Conservation (phyloP, 2,329 filamentous ascomycete genomes). For the Blumeriella jaapii region DNA sequence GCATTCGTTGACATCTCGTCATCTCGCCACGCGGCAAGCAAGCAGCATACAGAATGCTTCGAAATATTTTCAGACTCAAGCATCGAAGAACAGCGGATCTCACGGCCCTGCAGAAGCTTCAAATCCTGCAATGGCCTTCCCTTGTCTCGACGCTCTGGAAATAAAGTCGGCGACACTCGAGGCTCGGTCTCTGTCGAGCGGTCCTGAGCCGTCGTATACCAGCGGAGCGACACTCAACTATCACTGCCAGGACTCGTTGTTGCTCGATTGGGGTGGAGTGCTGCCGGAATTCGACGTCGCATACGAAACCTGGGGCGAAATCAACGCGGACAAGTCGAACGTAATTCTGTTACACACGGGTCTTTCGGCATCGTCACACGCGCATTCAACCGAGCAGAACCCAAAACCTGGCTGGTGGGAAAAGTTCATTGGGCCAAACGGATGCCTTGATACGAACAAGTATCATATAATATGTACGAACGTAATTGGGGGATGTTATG, state of each 20-base stretch:
- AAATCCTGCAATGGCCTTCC: conserved; percentile 81
- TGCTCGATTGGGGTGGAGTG: conserved; percentile 93
- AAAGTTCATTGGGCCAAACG: conserved; percentile 85
- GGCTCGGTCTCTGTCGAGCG: conserved; percentile 54
- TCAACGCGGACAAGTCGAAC: conserved; percentile 75
- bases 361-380: conserved; percentile 92
- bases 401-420: conserved; percentile 96
- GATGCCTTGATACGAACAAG: conserved; percentile 77
- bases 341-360: conserved; percentile 89
- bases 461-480: conserved; percentile 96
- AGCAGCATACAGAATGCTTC: conserved; percentile 10
- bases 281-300: conserved; percentile 80
- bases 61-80: conserved; percentile 18
- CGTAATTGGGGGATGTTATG: conserved; percentile 90
- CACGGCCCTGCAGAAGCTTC: conserved; percentile 35
- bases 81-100: conserved; percentile 10
- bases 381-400: conserved; percentile 80
- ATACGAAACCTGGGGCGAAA: conserved; percentile 81
- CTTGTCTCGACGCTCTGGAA: conserved; percentile 79
- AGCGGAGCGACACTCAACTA: conserved; percentile 73
- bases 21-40: conserved; percentile 3
- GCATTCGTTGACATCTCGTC: conserved; percentile 11
- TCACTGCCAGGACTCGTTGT: conserved; percentile 59
- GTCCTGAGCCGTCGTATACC: conserved; percentile 90
- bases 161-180: conserved; percentile 64